Conservation (phyloP, 2,329 filamentous ascomycete species). For the Fusarium oligoseptatum region DNA sequence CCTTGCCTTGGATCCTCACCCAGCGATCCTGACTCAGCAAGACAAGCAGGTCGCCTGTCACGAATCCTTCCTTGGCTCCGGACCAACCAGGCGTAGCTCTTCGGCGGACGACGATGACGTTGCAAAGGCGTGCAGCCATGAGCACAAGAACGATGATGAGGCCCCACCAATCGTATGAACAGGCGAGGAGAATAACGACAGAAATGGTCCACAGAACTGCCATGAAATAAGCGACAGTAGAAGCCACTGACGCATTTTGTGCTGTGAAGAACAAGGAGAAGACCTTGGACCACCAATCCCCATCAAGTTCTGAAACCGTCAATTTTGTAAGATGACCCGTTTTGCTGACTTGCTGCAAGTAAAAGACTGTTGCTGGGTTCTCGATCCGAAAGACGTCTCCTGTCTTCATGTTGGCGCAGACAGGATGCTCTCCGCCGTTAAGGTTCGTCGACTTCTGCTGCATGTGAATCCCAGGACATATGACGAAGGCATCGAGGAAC, state of each 20-base stretch:
- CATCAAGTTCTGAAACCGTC: background rate
- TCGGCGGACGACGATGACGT: background rate
- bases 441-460: background rate
- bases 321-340: background rate
- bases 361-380: background rate
- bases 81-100: background rate
- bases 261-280: background rate
- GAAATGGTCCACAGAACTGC: background rate
- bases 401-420: background rate
- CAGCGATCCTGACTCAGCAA: background rate
- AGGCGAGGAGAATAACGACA: background rate
- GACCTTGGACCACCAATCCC: background rate
- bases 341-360: background rate
- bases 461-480: background rate
- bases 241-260: background rate
- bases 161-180: conserved; percentile 1
- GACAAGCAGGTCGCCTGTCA: background rate
- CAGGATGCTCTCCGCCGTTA: background rate
- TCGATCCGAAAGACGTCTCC: background rate
- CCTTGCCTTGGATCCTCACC: background rate
- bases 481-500: background rate
- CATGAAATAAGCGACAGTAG: background rate
- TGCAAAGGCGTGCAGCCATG: background rate
- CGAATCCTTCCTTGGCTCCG: background rate
- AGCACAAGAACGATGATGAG: background rate